Percentiles rank a stretch among this genome's conserved stretches.
These are phyloP conservation scores for Pholiota molesta DNA, from an alignment of 768 basidiomycete species.

Conservation along the genomic window DNA sequence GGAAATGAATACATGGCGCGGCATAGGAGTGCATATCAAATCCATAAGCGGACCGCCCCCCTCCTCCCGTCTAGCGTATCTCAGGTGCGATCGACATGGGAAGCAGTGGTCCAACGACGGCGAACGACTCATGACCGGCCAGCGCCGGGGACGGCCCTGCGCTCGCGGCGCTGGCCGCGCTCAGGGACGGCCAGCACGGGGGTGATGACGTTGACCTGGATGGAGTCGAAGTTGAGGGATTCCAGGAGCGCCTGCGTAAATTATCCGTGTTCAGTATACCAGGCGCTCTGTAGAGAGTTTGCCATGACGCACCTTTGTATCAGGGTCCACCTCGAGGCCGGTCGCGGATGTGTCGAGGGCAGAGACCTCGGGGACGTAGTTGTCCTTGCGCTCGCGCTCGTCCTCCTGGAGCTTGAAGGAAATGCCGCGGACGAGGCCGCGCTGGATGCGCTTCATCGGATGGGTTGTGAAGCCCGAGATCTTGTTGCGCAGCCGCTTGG, in stretches of 20 bases:
- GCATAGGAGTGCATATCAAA: conserved; percentile 22
- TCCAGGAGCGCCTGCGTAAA: too few species aligned
- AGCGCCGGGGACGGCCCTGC: conserved; percentile 82
- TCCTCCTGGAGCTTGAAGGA: conserved; percentile 99
- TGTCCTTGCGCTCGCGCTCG: conserved; percentile 98
- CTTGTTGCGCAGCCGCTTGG: conserved; percentile 99
- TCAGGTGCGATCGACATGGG: too few species aligned
- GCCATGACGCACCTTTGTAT: too few species aligned
- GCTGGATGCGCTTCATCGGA: conserved; percentile 99
- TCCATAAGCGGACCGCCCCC: conserved; percentile 15
- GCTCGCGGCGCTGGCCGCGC: conserved; percentile 72
- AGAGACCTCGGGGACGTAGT: too few species aligned
- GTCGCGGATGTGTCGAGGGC: too few species aligned
- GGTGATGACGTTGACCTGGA: conserved; percentile 71
- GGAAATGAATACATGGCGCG: conserved; percentile 24
- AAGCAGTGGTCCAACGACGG: background rate
- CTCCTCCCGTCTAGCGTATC: conserved; percentile 1
- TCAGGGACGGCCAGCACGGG: conserved; percentile 70
- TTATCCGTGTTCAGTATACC: too few species aligned
- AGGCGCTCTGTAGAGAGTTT: too few species aligned
- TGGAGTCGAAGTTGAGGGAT: conserved; percentile 96
- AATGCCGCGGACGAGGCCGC: conserved; percentile 97
- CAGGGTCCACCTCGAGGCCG: too few species aligned
- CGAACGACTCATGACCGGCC: conserved; percentile 45
- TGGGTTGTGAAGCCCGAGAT: conserved; percentile 99